These are phyloP conservation scores for Scutellaria galericulata DNA, from an alignment of 257 asterid species.

Conservation along the genomic window DNA sequence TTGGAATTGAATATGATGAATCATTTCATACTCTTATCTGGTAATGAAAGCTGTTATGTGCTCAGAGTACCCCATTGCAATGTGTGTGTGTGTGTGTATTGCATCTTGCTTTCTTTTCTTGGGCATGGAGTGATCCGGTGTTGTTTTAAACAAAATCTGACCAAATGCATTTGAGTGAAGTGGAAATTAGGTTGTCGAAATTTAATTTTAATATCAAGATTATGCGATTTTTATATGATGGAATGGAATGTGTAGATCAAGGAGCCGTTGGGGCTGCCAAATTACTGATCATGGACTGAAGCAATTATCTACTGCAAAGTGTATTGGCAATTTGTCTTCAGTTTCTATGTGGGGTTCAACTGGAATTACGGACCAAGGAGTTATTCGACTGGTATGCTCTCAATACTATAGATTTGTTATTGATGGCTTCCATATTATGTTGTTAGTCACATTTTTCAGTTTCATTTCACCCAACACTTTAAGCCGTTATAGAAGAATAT, in stretches of 20 bases:
- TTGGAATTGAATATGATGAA: no score
- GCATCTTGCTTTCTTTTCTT: background rate
- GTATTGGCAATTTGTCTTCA: constrained; percentile 72
- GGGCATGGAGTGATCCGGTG: background rate
- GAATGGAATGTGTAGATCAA: constrained; percentile 56
- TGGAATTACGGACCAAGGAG: constrained; percentile 74
- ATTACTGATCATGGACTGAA: constrained; percentile 77
- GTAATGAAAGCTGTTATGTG: no score
- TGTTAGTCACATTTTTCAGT: background rate
- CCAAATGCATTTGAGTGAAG: background rate
- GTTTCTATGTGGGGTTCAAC: constrained; percentile 88
- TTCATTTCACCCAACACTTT: background rate
- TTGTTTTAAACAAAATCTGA: no score
- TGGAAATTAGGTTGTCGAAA: no score
- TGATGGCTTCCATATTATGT: no score
- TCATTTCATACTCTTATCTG: no score
- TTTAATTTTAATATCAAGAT: no score
- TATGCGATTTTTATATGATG: constrained; percentile 26
- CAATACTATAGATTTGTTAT: background rate
- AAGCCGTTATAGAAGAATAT: background rate
- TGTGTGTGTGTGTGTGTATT: no score
- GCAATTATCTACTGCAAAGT: constrained; percentile 71
- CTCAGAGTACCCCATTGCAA: background rate
- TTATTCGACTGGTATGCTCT: constrained; percentile 61
- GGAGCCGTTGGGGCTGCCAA: constrained; percentile 96